A percentile compares a stretch with the other conserved stretches of the same genome.
Conservation (phyloP, 2,329 filamentous ascomycete genomes). For the Meredithiella fracta region DNA sequence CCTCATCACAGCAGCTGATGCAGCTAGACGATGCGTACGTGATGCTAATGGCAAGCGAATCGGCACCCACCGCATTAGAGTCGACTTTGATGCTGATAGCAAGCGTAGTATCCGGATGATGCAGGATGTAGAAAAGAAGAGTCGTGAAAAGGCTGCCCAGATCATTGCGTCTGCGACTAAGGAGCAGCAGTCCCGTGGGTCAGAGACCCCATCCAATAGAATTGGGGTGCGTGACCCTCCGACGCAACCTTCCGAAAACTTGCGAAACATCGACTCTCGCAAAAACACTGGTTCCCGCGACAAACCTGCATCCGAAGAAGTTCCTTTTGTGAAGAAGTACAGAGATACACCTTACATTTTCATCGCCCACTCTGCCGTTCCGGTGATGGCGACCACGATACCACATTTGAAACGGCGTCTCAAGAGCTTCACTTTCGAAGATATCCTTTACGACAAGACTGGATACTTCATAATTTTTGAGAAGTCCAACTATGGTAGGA, state of each 20-base stretch:
- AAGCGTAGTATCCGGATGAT: constrained; percentile 65
- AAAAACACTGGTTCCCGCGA: constrained; percentile 45
- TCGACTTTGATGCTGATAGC: constrained; percentile 81
- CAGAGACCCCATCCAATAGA: constrained; percentile 15
- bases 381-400: constrained; percentile 69
- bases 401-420: constrained; percentile 80
- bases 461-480: constrained; percentile 91
- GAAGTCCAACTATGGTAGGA: constrained; percentile 56
- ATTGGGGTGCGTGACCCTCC: constrained; percentile 26
- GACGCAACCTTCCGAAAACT: neutral
- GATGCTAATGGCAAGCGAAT: constrained; percentile 66
- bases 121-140: constrained; percentile 53
- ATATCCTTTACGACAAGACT: constrained; percentile 65
- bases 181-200: constrained; percentile 15
- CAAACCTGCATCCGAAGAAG: constrained; percentile 42
- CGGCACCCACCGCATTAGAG: constrained; percentile 58
- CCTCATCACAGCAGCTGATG: constrained; percentile 53
- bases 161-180: constrained; percentile 14
- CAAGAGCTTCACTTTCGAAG: constrained; percentile 64
- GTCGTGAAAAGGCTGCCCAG: constrained; percentile 34
- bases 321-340: constrained; percentile 51
- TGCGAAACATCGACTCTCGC: neutral
- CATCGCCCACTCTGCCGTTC: constrained; percentile 71
- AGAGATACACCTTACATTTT: constrained; percentile 78
- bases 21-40: constrained; percentile 65